A percentile compares a stretch with the other conserved stretches of the same genome.
These are phyloP conservation scores for Phaeosphaeriaceae sp. DNA, from an alignment of 2,329 filamentous ascomycete genomes.

Conservation along the genomic window DNA sequence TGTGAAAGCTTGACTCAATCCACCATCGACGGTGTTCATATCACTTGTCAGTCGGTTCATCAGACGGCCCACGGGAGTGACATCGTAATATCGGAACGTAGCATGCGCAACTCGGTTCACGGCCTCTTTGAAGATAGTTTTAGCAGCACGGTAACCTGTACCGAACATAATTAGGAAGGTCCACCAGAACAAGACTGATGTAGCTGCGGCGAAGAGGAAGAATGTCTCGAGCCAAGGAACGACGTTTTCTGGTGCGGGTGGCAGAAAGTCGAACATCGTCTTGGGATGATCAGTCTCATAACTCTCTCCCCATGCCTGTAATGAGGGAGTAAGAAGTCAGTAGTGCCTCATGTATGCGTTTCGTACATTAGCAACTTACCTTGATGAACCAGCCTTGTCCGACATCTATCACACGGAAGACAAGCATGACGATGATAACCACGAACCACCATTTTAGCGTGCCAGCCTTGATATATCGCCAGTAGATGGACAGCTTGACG, in stretches of 20 bases:
- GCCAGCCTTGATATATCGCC: conserved; percentile 84
- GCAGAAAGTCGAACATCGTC: conserved; percentile 59
- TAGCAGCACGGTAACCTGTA: conserved; percentile 82
- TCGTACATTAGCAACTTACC: conserved; percentile 2
- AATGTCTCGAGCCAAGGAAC: conserved; percentile 78
- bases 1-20: conserved; percentile 78
- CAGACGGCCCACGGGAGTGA: conserved; percentile 84
- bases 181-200: conserved; percentile 56
- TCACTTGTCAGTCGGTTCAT: conserved; percentile 94
- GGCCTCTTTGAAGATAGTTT: conserved; percentile 74
- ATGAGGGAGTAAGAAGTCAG: too few relatives aligned
- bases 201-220: conserved; percentile 60
- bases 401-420: conserved; percentile 71
- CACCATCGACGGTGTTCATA: conserved; percentile 86
- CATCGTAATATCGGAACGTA: conserved; percentile 89
- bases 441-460: conserved; percentile 75
- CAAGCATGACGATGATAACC: conserved; percentile 67
- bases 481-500: conserved; percentile 78
- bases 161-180: conserved; percentile 73
- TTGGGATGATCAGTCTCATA: conserved; percentile 57
- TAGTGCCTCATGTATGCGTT: too few relatives aligned
- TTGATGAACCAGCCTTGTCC: conserved; percentile 83
- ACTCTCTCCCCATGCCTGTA: conserved; percentile 75
- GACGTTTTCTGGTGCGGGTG: conserved; percentile 71
- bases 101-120: conserved; percentile 77